Conservation (phyloP, 129 eudicot genomes). For the Logfia minima region DNA sequence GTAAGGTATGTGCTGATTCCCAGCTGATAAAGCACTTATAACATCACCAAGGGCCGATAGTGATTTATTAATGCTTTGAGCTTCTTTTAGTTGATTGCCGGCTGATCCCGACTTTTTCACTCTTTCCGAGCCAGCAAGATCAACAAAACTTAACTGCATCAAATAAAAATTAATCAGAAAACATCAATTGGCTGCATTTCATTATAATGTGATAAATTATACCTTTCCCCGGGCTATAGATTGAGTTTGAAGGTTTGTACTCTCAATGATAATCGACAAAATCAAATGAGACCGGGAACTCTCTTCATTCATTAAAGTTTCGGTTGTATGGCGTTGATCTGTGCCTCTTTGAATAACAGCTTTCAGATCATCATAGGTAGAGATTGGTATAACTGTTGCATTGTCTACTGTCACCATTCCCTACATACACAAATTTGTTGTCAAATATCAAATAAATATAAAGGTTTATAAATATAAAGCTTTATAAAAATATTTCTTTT, state of each 20-base stretch:
- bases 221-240: constrained; percentile 96
- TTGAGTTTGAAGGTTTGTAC: constrained; percentile 94
- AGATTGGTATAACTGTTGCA: constrained; percentile 60
- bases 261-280: constrained; percentile 74
- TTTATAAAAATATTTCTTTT: no score
- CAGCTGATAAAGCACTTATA: constrained; percentile 82
- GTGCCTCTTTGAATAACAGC: constrained; percentile 82
- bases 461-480: no score
- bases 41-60: constrained; percentile 98
- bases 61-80: constrained; percentile 96
- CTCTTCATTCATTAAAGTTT: constrained; percentile 89
- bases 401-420: constrained; percentile 96
- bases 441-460: background rate
- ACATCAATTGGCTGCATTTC: background rate
- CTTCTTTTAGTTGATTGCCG: constrained; percentile 84
- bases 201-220: constrained; percentile 3
- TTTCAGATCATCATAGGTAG: constrained; percentile 76
- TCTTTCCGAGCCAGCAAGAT: constrained; percentile 98
- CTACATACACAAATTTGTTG: constrained; percentile 28
- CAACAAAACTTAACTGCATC: constrained; percentile 93
- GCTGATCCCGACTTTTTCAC: constrained; percentile 91
- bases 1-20: constrained; percentile 92
- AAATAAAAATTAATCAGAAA: background rate
- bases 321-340: constrained; percentile 91
- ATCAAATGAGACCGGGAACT: constrained; percentile 97